A percentile compares a stretch with the other conserved stretches of the same genome.
These are phyloP conservation scores for Dovyalis caffra DNA, from an alignment of 345 rosid genomes.

Conservation along the genomic window DNA sequence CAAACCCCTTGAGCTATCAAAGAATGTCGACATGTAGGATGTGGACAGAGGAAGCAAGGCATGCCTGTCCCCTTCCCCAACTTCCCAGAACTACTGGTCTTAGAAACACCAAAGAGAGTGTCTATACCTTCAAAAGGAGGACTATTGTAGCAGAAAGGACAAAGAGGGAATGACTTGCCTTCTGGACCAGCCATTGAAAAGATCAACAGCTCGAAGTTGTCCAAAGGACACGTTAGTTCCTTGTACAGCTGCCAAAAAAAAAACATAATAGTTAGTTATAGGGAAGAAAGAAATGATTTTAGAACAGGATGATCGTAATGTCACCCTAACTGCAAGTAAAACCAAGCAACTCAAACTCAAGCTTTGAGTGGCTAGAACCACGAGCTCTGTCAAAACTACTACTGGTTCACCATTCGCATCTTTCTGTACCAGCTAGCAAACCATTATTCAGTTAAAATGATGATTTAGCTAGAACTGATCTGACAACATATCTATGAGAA, in stretches of 20 bases:
- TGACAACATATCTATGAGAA: neutral
- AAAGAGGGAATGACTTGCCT: constrained; percentile 89
- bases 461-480: neutral
- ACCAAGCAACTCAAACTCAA: no score
- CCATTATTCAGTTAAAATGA: neutral
- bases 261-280: neutral
- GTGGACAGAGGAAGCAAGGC: constrained; percentile 95
- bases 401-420: no score
- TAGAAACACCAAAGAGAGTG: constrained; percentile 48
- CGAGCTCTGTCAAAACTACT: no score
- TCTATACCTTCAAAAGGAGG: constrained; percentile 94
- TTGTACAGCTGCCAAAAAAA: constrained; percentile 68
- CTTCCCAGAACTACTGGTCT: constrained; percentile 41
- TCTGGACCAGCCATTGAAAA: constrained; percentile 90
- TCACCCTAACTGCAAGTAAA: neutral
- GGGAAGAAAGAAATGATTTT: neutral
- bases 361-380: no score
- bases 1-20: constrained; percentile 86
- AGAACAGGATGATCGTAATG: neutral
- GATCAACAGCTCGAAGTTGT: constrained; percentile 88
- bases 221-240: constrained; percentile 89
- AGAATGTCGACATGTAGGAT: constrained; percentile 86
- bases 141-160: constrained; percentile 88
- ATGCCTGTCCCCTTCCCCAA: constrained; percentile 78
- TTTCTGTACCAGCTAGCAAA: neutral